Conservation (phyloP, 306 rosid genomes). For the Glycine latifolia region DNA sequence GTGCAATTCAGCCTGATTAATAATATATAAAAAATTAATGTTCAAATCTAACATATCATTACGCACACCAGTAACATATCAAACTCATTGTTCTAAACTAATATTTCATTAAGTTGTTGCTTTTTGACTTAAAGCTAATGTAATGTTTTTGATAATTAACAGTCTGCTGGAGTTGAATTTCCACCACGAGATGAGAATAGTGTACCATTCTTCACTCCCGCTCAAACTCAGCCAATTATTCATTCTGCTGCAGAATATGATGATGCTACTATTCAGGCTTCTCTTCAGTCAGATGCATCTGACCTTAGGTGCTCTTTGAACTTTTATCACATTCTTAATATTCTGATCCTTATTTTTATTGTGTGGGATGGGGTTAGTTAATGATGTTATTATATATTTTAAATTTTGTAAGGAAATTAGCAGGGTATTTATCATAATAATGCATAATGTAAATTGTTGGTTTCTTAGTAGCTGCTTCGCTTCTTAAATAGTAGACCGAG, state of each 20-base stretch:
- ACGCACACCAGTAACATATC: not conserved
- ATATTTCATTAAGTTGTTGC: slow-evolving; percentile 39
- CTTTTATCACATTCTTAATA: not conserved
- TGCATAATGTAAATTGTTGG: slow-evolving; percentile 20
- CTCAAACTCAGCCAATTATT: slow-evolving; percentile 82
- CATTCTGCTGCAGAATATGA: slow-evolving; percentile 59
- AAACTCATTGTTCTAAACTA: slow-evolving; percentile 22
- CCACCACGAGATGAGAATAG: slow-evolving; percentile 85
- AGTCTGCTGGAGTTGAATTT: slow-evolving; percentile 95
- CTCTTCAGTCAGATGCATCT: slow-evolving; percentile 90
- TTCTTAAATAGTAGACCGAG: no score
- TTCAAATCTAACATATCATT: not conserved
- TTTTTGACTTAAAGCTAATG: not conserved
- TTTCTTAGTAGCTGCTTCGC: no score
- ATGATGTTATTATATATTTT: slow-evolving; percentile 14
- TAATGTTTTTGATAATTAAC: slow-evolving; percentile 42
- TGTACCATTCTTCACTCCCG: slow-evolving; percentile 92
- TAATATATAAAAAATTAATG: slow-evolving; percentile 5
- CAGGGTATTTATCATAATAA: slow-evolving; percentile 25
- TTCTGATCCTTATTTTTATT: slow-evolving; percentile 37
- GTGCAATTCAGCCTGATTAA: not conserved
- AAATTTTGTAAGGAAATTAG: slow-evolving; percentile 27
- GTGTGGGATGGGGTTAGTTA: slow-evolving; percentile 20
- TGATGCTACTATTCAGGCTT: slow-evolving; percentile 84
- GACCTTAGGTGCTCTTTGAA: slow-evolving; percentile 75